Evolutionary conservation across 2,329 filamentous ascomycete species (phyloP).

Genomic region (Gnomoniopsis smithogilvyi): DNA sequence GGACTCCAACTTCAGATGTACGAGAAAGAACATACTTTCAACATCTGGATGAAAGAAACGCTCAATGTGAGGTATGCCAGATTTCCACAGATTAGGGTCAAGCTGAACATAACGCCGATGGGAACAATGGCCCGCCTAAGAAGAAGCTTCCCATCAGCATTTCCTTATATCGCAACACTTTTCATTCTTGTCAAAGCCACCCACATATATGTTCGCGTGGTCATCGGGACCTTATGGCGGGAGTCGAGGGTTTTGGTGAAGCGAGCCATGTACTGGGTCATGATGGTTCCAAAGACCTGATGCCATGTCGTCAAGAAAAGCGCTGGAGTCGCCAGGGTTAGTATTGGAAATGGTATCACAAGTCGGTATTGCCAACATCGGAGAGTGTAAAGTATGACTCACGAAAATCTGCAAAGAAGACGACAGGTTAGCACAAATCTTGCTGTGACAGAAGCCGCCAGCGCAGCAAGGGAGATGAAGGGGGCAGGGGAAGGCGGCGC

Average conservation of each 20-base stretch:
- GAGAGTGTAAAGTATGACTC: background rate
- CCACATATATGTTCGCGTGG: slow-evolving; percentile 36
- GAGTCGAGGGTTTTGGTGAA: slow-evolving; percentile 84
- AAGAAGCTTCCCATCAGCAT: slow-evolving; percentile 49
- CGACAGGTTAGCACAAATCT: slow-evolving; percentile 5
- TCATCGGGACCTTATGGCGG: slow-evolving; percentile 92
- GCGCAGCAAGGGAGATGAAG: background rate
- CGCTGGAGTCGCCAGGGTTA: slow-evolving; percentile 46
- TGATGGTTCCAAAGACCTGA: slow-evolving; percentile 79
- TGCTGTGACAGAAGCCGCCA: too few species aligned
- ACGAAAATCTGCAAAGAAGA: slow-evolving; percentile 8
- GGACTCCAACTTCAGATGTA: background rate
- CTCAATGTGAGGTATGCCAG: slow-evolving; percentile 86
- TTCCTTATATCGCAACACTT: background rate
- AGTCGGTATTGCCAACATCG: background rate
- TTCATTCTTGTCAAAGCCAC: background rate
- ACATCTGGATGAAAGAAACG: slow-evolving; percentile 94
- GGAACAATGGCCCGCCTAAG: slow-evolving; percentile 79
- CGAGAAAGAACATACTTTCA: slow-evolving; percentile 60
- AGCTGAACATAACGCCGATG: slow-evolving; percentile 86
- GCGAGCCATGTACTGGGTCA: slow-evolving; percentile 85
- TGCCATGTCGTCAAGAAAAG: slow-evolving; percentile 91
- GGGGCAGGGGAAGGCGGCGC: slow-evolving; percentile 32
- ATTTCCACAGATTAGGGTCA: slow-evolving; percentile 90
- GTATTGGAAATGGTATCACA: background rate